Conservation (phyloP, 2,329 filamentous ascomycete species). For the Beauveria asiatica region DNA sequence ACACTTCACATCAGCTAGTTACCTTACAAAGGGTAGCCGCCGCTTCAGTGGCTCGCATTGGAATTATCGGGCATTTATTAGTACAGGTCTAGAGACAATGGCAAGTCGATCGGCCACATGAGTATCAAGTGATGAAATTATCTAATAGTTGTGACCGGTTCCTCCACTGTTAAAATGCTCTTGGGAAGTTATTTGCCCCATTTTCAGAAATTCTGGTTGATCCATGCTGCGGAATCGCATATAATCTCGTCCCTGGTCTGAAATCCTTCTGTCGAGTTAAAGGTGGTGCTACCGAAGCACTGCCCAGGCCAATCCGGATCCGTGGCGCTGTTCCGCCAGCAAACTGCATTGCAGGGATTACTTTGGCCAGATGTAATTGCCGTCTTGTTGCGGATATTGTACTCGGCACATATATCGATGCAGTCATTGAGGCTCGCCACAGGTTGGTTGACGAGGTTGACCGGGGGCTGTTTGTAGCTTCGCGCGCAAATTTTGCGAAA, state of each 20-base stretch:
- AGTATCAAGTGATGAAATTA: not conserved
- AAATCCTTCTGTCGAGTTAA: conserved; percentile 8
- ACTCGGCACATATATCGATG: conserved; percentile 11
- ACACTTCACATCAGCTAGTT: too few species aligned
- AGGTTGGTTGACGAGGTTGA: conserved; percentile 6
- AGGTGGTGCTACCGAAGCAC: conserved; percentile 10
- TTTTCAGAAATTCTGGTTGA: conserved; percentile 4
- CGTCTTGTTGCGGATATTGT: conserved; percentile 10
- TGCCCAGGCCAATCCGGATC: conserved; percentile 10
- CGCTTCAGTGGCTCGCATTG: too few species aligned
- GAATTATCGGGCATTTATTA: too few species aligned
- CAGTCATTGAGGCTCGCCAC: conserved; percentile 12
- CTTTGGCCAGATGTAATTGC: conserved; percentile 3
- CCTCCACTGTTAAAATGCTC: not conserved
- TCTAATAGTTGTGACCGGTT: too few species aligned
- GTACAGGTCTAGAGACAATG: not conserved
- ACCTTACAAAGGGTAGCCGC: too few species aligned
- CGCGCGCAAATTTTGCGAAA: conserved; percentile 12
- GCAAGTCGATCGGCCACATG: not conserved
- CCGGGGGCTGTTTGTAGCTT: not conserved
- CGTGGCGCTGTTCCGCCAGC: conserved; percentile 11
- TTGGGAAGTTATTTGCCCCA: not conserved
- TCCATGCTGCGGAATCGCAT: conserved; percentile 12
- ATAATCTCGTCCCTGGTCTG: not conserved
- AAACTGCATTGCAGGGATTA: conserved; percentile 11